Evolutionary conservation across 108 stramenopile genomes (phyloP).

Genomic region (Discostella pseudostelligera): DNA sequence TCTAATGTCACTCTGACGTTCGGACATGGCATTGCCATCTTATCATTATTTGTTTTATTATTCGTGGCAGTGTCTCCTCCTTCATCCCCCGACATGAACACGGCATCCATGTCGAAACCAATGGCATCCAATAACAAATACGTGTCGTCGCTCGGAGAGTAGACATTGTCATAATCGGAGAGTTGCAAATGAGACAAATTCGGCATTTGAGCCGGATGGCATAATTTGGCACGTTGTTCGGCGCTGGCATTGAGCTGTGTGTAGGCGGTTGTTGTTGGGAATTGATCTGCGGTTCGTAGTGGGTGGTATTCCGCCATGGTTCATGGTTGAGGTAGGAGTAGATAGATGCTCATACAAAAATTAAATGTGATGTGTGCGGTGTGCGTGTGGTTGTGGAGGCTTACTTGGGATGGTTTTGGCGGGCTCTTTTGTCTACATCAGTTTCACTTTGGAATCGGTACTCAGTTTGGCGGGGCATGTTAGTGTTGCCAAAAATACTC

Average conservation of each 20-base stretch:
- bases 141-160: conserved; percentile 91
- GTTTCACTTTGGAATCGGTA: neutral
- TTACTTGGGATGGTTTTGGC: too few species aligned
- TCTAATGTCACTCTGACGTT: conserved; percentile 52
- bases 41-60: neutral
- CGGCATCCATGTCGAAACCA: conserved; percentile 46
- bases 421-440: too few species aligned
- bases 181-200: conserved; percentile 63
- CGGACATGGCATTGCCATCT: conserved; percentile 2
- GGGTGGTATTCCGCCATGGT: conserved; percentile 49
- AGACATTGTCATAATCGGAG: conserved; percentile 74
- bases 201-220: conserved; percentile 64
- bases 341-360: too few species aligned
- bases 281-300: conserved; percentile 36
- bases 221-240: conserved; percentile 49
- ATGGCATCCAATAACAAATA: conserved; percentile 85
- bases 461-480: neutral
- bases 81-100: neutral
- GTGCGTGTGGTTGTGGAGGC: too few species aligned
- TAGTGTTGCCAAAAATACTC: too few species aligned
- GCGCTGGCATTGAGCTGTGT: conserved; percentile 57
- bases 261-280: conserved; percentile 29
- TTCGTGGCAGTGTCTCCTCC: conserved; percentile 1
- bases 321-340: too few species aligned
- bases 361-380: too few species aligned